Evolutionary conservation across 495 filamentous ascomycete species (phyloP), one percentile per base, ranked within the genome.

Genomic region (Xylaria telfairii): DNA sequence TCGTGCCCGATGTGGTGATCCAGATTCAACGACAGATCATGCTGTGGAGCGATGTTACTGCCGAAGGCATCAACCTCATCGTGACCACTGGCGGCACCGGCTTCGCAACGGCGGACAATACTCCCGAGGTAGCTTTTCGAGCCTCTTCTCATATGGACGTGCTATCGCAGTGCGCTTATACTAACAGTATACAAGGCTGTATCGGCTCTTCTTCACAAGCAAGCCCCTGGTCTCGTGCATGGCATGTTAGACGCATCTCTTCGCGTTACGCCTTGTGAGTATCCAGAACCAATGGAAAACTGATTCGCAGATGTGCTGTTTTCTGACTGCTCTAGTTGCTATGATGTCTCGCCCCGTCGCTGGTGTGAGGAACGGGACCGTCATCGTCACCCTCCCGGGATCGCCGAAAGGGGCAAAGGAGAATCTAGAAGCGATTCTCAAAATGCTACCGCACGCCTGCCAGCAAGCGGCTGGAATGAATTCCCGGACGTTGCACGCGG

Each of bases 381-480:
- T 99, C 62, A 93, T 99, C 54, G 82, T 98, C 59, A 98, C 96
- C 0, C 85, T 99, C 47, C 96, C 96, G 0, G 96, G 96, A 30
- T 98, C 96, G 3, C 96, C 96, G 1, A 98, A 97, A 83, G 96
- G 94, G n/a, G 96, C 96, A 3, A 91, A 88, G 75, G 96, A 99
- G 82, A 99, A 98, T 76, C 88, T 99, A n/a, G 88, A 92, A 75
- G 89, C 94, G 3, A 83, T 98, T n/a, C 80, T 99, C 49, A 96
- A 92, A 75, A 90, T 94, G 56, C 84, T 99, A 2, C 94, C 96
- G 1, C 96, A 99, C 81, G 96, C 96, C 37, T 99, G 96, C 70
- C 82, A 91, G 26, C 96, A 98, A 83, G 92, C 93, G 69, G 91
- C 92, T 5, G 95, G 94, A 19, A 88, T 88, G 39, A 89, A 94